phyloP scores from a whole-genome alignment of 805 yeast genomes.

The Komagataella populi region DNA sequence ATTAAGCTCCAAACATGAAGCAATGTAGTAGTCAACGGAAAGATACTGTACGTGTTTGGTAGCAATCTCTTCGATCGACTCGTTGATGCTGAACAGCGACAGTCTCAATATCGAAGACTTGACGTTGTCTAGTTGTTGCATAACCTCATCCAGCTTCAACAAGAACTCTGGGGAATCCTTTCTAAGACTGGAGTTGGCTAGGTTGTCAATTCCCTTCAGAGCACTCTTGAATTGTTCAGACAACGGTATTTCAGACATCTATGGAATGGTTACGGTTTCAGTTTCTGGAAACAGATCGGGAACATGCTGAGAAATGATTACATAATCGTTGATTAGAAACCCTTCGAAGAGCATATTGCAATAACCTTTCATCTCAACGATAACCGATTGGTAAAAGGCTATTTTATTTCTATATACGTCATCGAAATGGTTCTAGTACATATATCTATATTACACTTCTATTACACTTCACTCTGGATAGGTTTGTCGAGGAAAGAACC shows the following conservation, averaged over 20 bases:
- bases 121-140: slow-evolving; percentile 30
- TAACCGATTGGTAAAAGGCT: not conserved
- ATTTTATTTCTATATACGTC: not conserved
- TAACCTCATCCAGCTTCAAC: slow-evolving; percentile 16
- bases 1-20: slow-evolving; percentile 18
- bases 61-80: slow-evolving; percentile 51
- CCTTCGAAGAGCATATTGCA: too few species aligned
- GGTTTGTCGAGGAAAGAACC: slow-evolving; percentile 93
- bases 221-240: slow-evolving; percentile 7
- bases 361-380: not conserved
- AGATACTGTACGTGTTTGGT: slow-evolving; percentile 51
- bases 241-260: slow-evolving; percentile 3
- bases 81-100: slow-evolving; percentile 60
- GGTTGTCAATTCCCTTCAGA: slow-evolving; percentile 2
- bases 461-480: slow-evolving; percentile 41
- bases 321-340: not conserved
- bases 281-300: not conserved
- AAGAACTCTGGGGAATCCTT: slow-evolving; percentile 19
- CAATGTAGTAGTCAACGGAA: slow-evolving; percentile 47
- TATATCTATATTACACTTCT: slow-evolving; percentile 2
- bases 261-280: not conserved
- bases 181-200: slow-evolving; percentile 7
- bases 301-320: not conserved
- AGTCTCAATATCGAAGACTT: slow-evolving; percentile 28
- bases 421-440: not conserved